Base-by-base conservation (phyloP, 495 filamentous ascomycete genomes). In the Margaritispora aquatica region DNA sequence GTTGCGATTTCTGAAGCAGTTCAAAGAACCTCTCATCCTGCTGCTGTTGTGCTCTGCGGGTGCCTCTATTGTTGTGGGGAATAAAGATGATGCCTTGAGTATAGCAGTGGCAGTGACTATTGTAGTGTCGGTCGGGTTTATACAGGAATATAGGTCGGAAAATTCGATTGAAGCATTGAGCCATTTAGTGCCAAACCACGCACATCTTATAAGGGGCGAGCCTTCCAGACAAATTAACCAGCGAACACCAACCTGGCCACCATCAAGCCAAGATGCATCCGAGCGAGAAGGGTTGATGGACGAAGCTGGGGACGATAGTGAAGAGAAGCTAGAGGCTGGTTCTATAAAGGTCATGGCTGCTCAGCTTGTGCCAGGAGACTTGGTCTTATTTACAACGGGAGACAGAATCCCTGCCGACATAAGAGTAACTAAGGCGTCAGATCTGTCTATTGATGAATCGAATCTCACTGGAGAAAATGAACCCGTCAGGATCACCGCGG, bases 381-480 rank as follows among this genome's bases (percentile, higher is more conserved):
- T 97, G 55, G 89, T 99, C 21, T 71, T 95, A 7, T 97, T 99
- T 70, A 87, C 92, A 11, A 96, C 95, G 0, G 94, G 94, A 47
- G 94, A 99, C 67, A 88, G 95, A 26, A 94, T 99, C 62, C 94
- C 94, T 3, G 94, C 94, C 56, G 94, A 99, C 71, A 88, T 99
- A 58, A 87, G 94, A 36, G 96, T 99, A 50, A 97, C 92, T 17
- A 83, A 86, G 63, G 88, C 92, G 20, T 83, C 86, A 1, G 89
- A 97, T 66, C 72, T 99, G 46, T 84, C 89, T 29, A 95, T 99
- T 61, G 95, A 99, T 67, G 94, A 94, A 68, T 97, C 94, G 9
- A 99, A 99, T 69, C 74, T 99, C 57, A 99, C 94, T 0, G 94
- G 94, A 48, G 94, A 99, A 72, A 97, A 96, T 62, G 91, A 96